These are phyloP conservation scores for Phytophthora sojae DNA, from an alignment of 352 stramenopile species.

Conservation along the genomic window DNA sequence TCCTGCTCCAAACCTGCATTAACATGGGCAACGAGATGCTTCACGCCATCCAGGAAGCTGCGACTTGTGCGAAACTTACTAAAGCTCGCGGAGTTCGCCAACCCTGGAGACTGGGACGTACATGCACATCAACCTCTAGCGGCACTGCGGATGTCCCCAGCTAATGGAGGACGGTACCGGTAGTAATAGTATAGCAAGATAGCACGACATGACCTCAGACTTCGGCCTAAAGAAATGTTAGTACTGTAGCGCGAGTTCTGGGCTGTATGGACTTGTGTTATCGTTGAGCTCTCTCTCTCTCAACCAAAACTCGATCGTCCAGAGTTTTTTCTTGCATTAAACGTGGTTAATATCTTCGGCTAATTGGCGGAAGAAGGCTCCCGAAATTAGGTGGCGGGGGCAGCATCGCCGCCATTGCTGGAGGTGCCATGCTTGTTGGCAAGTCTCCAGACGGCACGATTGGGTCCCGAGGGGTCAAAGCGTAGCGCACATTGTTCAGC, in stretches of 20 bases:
- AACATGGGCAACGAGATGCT: slow-evolving; percentile 41
- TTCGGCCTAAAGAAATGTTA: neutral
- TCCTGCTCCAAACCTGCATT: slow-evolving; percentile 24
- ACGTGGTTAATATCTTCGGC: slow-evolving; percentile 27
- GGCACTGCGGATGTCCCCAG: neutral
- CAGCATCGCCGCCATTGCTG: slow-evolving; percentile 14
- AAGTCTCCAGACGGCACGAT: slow-evolving; percentile 21
- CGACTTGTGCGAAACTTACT: slow-evolving; percentile 1
- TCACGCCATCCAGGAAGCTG: slow-evolving; percentile 20
- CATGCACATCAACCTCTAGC: neutral
- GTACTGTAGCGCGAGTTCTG: neutral
- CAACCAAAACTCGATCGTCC: neutral
- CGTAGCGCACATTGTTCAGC: slow-evolving; percentile 42
- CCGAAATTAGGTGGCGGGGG: slow-evolving; percentile 14
- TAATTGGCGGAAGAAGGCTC: neutral
- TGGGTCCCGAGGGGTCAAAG: slow-evolving; percentile 19
- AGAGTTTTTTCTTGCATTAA: neutral
- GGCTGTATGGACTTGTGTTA: slow-evolving; percentile 12
- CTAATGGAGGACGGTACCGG: neutral
- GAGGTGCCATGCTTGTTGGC: neutral
- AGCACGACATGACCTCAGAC: neutral
- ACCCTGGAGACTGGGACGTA: neutral
- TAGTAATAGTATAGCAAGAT: slow-evolving; percentile 9
- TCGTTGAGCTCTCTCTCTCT: slow-evolving; percentile 3
- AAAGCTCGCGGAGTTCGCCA: slow-evolving; percentile 1